phyloP scores from a whole-genome alignment of 2,329 filamentous ascomycete species.

The Huntiella abstrusa region DNA sequence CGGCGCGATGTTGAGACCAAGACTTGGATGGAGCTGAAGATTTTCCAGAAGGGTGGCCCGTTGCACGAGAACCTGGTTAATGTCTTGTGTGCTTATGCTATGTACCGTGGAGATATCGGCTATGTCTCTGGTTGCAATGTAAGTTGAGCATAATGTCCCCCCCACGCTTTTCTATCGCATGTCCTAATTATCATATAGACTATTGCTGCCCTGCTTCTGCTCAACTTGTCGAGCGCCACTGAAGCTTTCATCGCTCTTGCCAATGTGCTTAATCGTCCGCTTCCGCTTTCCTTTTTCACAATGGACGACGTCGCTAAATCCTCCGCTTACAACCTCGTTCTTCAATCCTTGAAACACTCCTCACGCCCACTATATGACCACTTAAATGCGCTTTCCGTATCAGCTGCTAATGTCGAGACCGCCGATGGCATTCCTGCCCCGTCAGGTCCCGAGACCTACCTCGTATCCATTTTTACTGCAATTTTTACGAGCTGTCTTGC shows the following conservation, averaged over 20 bases:
- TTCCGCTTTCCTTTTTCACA: constrained; percentile 59
- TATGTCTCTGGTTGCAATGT: constrained; percentile 60
- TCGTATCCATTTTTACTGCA: constrained; percentile 41
- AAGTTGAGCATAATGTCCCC: constrained; percentile 19
- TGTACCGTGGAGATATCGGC: constrained; percentile 68
- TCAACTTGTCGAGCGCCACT: constrained; percentile 46
- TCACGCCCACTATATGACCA: constrained; percentile 44
- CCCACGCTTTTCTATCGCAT: constrained; percentile 12
- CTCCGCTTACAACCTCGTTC: constrained; percentile 48
- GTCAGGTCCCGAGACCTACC: constrained; percentile 28
- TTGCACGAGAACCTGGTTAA: constrained; percentile 50
- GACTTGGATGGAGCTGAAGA: constrained; percentile 53
- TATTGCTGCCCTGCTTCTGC: constrained; percentile 52
- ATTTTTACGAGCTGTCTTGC: constrained; percentile 45
- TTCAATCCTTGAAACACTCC: constrained; percentile 48
- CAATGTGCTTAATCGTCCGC: constrained; percentile 57
- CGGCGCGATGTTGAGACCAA: constrained; percentile 40
- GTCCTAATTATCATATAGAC: constrained; percentile 27
- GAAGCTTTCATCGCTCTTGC: constrained; percentile 53
- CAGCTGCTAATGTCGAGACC: neutral
- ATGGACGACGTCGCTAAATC: constrained; percentile 49
- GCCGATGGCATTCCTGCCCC: neutral
- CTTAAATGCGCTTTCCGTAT: constrained; percentile 21
- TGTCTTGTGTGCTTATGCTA: constrained; percentile 58
- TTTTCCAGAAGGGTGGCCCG: constrained; percentile 49